A percentile compares a stretch with the other conserved stretches of the same genome.
Conservation (phyloP, 2,329 filamentous ascomycete genomes). For the Cladosporium cucumerinum region DNA sequence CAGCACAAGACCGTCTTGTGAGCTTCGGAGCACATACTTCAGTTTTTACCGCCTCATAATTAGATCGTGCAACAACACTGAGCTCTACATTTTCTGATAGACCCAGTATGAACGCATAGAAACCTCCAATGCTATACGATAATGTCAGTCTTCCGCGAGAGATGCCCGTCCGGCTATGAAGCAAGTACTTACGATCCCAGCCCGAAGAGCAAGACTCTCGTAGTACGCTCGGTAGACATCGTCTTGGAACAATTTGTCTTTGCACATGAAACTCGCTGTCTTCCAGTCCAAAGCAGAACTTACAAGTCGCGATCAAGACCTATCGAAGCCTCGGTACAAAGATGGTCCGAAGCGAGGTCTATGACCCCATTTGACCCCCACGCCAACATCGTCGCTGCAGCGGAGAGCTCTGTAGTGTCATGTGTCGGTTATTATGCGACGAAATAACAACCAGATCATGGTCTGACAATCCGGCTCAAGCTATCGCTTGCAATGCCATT, state of each 20-base stretch:
- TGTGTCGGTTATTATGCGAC: not conserved
- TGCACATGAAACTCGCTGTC: not conserved
- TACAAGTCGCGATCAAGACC: not conserved
- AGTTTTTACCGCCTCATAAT: slow-evolving; percentile 42
- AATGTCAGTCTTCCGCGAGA: not conserved
- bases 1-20: not conserved
- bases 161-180: not conserved
- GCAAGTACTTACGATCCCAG: slow-evolving; percentile 47
- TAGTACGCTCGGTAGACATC: not conserved
- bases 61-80: slow-evolving; percentile 46
- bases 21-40: slow-evolving; percentile 30
- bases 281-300: not conserved
- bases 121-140: slow-evolving; percentile 51
- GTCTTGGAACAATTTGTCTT: too few relatives aligned
- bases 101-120: slow-evolving; percentile 55
- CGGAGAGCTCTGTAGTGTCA: not conserved
- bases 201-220: slow-evolving; percentile 48
- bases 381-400: not conserved
- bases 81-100: slow-evolving; percentile 41
- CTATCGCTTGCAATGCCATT: slow-evolving; percentile 33
- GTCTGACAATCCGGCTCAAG: not conserved
- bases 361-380: slow-evolving; percentile 1
- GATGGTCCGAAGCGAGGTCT: not conserved
- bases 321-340: not conserved
- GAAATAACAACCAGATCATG: not conserved